Evolutionary conservation across 2,329 filamentous ascomycete species (phyloP).

Genomic region (Claviceps fusiformis): DNA sequence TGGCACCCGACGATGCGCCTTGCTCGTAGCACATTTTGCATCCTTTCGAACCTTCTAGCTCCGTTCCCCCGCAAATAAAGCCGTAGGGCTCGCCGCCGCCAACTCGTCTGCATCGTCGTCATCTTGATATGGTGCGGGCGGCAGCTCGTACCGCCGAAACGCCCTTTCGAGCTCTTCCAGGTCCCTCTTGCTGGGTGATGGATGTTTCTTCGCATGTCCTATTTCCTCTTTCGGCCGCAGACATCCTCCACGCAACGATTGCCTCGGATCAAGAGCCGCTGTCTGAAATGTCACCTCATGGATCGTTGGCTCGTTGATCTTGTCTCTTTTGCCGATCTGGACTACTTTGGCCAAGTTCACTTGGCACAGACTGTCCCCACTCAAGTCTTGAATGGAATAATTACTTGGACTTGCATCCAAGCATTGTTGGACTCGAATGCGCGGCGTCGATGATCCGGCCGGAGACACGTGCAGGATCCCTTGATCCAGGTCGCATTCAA

Average conservation of each 20-base stretch:
- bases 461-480: slow-evolving; percentile 23
- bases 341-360: slow-evolving; percentile 7
- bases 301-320: background rate
- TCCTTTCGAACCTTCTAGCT: slow-evolving; percentile 11
- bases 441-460: slow-evolving; percentile 25
- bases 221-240: background rate
- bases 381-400: background rate
- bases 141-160: slow-evolving; percentile 19
- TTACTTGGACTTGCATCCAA: background rate
- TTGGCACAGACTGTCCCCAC: slow-evolving; percentile 2
- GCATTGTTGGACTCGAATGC: slow-evolving; percentile 8
- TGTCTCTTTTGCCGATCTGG: slow-evolving; percentile 4
- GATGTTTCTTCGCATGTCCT: slow-evolving; percentile 27
- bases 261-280: background rate
- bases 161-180: slow-evolving; percentile 24
- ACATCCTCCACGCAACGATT: background rate
- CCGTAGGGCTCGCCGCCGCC: slow-evolving; percentile 4
- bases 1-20: background rate
- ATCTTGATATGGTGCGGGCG: slow-evolving; percentile 8
- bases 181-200: slow-evolving; percentile 28
- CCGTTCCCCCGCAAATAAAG: slow-evolving; percentile 14
- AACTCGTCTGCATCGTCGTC: slow-evolving; percentile 20
- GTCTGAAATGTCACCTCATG: slow-evolving; percentile 3
- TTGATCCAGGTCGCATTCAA: slow-evolving; percentile 24
- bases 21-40: background rate